Evolutionary conservation across 805 yeast genomes (phyloP).

Genomic region (Tetrapisispora fleetii): DNA sequence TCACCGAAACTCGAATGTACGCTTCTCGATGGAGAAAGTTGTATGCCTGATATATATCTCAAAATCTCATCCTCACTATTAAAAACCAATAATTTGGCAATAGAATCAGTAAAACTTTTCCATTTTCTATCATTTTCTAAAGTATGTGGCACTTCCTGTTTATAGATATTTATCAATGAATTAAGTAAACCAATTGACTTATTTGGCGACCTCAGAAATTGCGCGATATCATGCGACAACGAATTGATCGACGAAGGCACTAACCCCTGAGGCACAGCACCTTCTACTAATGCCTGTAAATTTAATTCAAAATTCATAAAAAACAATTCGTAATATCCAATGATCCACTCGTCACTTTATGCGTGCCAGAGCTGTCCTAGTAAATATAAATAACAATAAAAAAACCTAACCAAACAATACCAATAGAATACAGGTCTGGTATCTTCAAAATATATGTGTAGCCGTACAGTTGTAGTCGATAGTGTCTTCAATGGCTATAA

Average conservation of each 20-base stretch:
- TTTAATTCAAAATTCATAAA: slow-evolving; percentile 18
- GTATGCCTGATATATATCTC: slow-evolving; percentile 13
- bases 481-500: too few species aligned
- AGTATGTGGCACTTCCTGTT: slow-evolving; percentile 8
- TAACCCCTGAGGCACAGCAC: slow-evolving; percentile 18
- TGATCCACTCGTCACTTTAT: too few species aligned
- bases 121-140: slow-evolving; percentile 13
- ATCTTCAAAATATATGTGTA: too few species aligned
- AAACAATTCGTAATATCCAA: not conserved
- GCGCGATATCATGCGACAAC: slow-evolving; percentile 13
- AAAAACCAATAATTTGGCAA: slow-evolving; percentile 12
- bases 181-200: slow-evolving; percentile 14
- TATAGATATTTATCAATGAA: slow-evolving; percentile 13
- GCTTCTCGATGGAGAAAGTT: slow-evolving; percentile 9
- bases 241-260: slow-evolving; percentile 10
- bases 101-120: slow-evolving; percentile 14
- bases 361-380: not conserved
- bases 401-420: too few species aligned
- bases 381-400: too few species aligned
- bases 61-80: slow-evolving; percentile 13
- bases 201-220: slow-evolving; percentile 10
- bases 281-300: slow-evolving; percentile 15
- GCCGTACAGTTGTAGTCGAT: too few species aligned
- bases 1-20: not conserved
- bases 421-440: too few species aligned